These are phyloP conservation scores for Jatropha multifida DNA, from an alignment of 441 rosid genomes.

Conservation along the genomic window DNA sequence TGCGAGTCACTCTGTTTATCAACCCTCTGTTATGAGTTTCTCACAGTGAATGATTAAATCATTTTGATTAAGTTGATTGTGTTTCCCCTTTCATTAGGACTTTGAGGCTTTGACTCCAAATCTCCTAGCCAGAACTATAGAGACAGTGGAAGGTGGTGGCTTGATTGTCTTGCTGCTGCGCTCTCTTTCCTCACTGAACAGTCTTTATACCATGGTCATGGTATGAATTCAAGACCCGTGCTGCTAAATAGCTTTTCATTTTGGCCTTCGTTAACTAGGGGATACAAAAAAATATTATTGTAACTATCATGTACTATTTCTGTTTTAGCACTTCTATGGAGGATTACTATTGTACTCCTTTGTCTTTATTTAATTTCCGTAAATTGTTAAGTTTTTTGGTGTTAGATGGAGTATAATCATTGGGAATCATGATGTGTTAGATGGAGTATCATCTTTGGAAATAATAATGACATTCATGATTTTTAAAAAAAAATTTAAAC, in stretches of 20 bases:
- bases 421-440: too few relatives aligned
- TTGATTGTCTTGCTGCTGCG: conserved; percentile 74
- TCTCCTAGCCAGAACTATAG: conserved; percentile 92
- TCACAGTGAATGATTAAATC: background rate
- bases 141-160: conserved; percentile 99
- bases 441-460: background rate
- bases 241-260: conserved; percentile 2
- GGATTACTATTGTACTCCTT: background rate
- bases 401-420: background rate
- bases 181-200: conserved; percentile 79
- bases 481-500: background rate
- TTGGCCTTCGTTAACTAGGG: background rate
- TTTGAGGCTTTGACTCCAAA: conserved; percentile 98
- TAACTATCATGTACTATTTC: background rate
- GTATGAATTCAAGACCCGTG: conserved; percentile 39
- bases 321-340: background rate
- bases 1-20: background rate
- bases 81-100: conserved; percentile 51
- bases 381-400: background rate
- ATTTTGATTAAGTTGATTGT: conserved; percentile 9
- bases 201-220: conserved; percentile 97
- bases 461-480: background rate
- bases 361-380: background rate
- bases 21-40: background rate
- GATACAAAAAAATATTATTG: background rate